Evolutionary conservation across 1,139 yeast genomes (phyloP).

Genomic region (Yamadazyma atlantica): DNA sequence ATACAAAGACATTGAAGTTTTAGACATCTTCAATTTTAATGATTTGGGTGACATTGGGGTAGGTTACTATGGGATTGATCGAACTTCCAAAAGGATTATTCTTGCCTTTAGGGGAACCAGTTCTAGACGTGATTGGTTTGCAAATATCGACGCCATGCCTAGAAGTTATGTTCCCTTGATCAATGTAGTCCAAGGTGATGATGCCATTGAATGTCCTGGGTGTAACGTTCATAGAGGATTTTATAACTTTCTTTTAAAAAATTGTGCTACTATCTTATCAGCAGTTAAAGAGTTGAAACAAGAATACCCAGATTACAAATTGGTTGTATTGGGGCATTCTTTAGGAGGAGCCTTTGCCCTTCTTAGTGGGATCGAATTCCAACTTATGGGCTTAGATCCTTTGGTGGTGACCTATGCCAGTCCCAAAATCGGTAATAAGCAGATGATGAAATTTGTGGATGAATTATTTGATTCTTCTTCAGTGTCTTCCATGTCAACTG

Average conservation of each 20-base stretch:
- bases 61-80: slow-evolving; percentile 49
- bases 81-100: slow-evolving; percentile 30
- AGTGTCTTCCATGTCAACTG: slow-evolving; percentile 15
- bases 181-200: slow-evolving; percentile 16
- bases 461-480: slow-evolving; percentile 38
- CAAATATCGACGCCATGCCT: slow-evolving; percentile 49
- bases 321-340: slow-evolving; percentile 67
- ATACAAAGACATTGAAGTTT: slow-evolving; percentile 27
- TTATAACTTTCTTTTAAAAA: slow-evolving; percentile 38
- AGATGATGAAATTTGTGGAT: slow-evolving; percentile 53
- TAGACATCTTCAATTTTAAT: slow-evolving; percentile 39
- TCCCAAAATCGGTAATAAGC: slow-evolving; percentile 59
- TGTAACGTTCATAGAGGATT: slow-evolving; percentile 67
- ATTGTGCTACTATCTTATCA: slow-evolving; percentile 34
- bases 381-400: slow-evolving; percentile 50
- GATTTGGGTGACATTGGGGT: slow-evolving; percentile 50
- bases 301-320: slow-evolving; percentile 44
- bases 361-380: slow-evolving; percentile 59
- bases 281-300: slow-evolving; percentile 30
- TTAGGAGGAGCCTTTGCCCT: slow-evolving; percentile 70
- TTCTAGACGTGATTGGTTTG: slow-evolving; percentile 54
- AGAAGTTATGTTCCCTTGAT: slow-evolving; percentile 36
- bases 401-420: slow-evolving; percentile 58
- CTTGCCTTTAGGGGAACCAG: slow-evolving; percentile 59
- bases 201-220: slow-evolving; percentile 30